phyloP scores from a whole-genome alignment of 2,329 filamentous ascomycete genomes.

The Sclerotinia nivalis region DNA sequence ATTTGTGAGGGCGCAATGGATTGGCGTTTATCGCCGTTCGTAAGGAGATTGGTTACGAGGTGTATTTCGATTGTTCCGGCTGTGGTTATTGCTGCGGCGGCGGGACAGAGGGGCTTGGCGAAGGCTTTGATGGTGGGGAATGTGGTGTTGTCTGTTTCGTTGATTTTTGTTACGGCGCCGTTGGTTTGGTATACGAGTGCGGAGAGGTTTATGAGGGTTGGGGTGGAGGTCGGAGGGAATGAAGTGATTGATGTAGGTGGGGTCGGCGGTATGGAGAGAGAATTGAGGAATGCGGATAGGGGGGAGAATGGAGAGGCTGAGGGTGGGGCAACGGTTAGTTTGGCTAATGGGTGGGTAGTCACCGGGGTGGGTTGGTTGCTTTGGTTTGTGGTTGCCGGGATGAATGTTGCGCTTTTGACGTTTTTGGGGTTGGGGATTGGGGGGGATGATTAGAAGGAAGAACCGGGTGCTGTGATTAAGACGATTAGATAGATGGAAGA shows the following conservation, averaged over 20 bases:
- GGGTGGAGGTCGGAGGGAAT: slow-evolving; percentile 24
- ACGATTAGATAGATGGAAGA: not conserved
- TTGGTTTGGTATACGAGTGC: slow-evolving; percentile 81
- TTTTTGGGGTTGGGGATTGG: slow-evolving; percentile 51
- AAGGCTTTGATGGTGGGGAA: slow-evolving; percentile 72
- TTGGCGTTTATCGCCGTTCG: slow-evolving; percentile 73
- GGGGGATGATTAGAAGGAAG: not conserved
- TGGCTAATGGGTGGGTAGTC: slow-evolving; percentile 70
- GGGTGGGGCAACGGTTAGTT: slow-evolving; percentile 41
- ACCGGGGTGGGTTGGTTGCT: slow-evolving; percentile 58
- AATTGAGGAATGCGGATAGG: too few species aligned
- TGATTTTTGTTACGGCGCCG: slow-evolving; percentile 78
- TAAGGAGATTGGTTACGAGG: slow-evolving; percentile 74
- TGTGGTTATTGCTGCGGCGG: slow-evolving; percentile 76
- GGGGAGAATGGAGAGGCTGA: slow-evolving; percentile 38
- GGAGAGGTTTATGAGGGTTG: slow-evolving; percentile 70
- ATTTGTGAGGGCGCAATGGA: slow-evolving; percentile 77
- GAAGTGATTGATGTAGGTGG: slow-evolving; percentile 21
- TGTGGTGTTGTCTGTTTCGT: slow-evolving; percentile 74
- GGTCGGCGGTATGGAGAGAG: not conserved
- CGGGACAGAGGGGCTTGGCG: slow-evolving; percentile 68
- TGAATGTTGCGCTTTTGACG: slow-evolving; percentile 74
- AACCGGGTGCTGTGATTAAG: too few species aligned
- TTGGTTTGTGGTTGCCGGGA: slow-evolving; percentile 71
- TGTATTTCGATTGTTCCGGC: slow-evolving; percentile 76